Percentiles rank a stretch among this genome's conserved stretches.
Evolutionary conservation across 345 rosid species (phyloP).

Genomic region (Microthlaspi erraticum): DNA sequence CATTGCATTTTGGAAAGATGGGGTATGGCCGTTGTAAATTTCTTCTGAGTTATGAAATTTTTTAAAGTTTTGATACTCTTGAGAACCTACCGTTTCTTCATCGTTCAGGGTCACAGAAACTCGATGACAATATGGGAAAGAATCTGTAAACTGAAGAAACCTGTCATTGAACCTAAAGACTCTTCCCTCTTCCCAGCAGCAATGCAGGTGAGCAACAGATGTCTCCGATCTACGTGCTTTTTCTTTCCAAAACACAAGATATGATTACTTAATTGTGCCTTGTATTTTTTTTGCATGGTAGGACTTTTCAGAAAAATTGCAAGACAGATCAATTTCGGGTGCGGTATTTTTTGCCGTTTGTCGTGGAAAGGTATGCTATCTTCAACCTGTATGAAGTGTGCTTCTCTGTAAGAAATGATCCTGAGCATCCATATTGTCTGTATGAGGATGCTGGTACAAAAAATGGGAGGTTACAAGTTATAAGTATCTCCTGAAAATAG

Average conservation of each 20-base stretch:
- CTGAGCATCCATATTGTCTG: background rate
- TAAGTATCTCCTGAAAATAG: slow-evolving; percentile 18
- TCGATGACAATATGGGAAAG: slow-evolving; percentile 92
- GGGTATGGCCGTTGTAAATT: slow-evolving; percentile 54
- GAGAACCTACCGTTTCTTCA: slow-evolving; percentile 33
- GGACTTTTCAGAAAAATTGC: slow-evolving; percentile 87
- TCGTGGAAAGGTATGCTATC: slow-evolving; percentile 85
- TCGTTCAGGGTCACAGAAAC: slow-evolving; percentile 56
- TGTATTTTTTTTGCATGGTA: slow-evolving; percentile 41
- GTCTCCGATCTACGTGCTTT: slow-evolving; percentile 27
- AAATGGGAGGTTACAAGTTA: slow-evolving; percentile 4
- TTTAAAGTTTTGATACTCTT: slow-evolving; percentile 3
- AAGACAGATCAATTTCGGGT: slow-evolving; percentile 74
- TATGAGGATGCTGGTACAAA: slow-evolving; percentile 23
- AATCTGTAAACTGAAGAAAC: slow-evolving; percentile 88
- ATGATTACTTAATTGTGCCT: slow-evolving; percentile 21
- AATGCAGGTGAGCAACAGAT: slow-evolving; percentile 62
- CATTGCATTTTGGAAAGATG: slow-evolving; percentile 83
- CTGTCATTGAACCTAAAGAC: slow-evolving; percentile 94
- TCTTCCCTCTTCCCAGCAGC: slow-evolving; percentile 74
- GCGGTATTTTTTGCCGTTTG: slow-evolving; percentile 97
- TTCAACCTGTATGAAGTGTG: slow-evolving; percentile 18
- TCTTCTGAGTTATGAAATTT: slow-evolving; percentile 25
- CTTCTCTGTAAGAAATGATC: slow-evolving; percentile 4
- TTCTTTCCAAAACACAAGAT: slow-evolving; percentile 17